These are phyloP conservation scores for Kandelia obovata DNA, from an alignment of 345 rosid species.

Conservation along the genomic window DNA sequence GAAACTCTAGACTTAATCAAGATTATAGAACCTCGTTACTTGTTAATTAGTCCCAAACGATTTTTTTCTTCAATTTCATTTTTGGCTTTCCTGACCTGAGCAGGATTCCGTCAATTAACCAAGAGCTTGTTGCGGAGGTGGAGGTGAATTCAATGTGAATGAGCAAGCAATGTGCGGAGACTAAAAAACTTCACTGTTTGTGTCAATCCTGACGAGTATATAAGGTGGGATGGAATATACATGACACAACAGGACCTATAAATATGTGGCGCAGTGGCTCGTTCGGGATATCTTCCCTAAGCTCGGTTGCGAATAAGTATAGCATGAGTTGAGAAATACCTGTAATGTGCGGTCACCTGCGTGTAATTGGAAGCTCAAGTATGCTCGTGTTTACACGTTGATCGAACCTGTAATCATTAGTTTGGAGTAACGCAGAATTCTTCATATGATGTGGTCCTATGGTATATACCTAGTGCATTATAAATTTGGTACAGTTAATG, in stretches of 20 bases:
- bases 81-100: background rate
- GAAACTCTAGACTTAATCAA: too few relatives aligned
- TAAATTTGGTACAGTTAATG: too few relatives aligned
- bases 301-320: slow-evolving; percentile 5
- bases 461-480: too few relatives aligned
- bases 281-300: slow-evolving; percentile 19
- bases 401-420: too few relatives aligned
- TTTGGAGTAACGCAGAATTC: too few relatives aligned
- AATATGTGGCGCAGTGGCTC: slow-evolving; percentile 21
- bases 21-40: background rate
- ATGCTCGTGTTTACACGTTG: too few relatives aligned
- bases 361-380: too few relatives aligned
- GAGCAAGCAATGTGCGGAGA: slow-evolving; percentile 24
- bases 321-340: too few relatives aligned
- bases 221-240: slow-evolving; percentile 42
- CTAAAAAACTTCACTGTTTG: slow-evolving; percentile 24
- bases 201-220: slow-evolving; percentile 10
- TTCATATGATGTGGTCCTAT: too few relatives aligned
- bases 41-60: background rate
- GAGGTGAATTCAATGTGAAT: slow-evolving; percentile 24
- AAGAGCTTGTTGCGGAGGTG: slow-evolving; percentile 20
- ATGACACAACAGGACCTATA: slow-evolving; percentile 28
- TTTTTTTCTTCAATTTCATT: background rate
- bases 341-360: too few relatives aligned
- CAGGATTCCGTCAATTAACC: background rate